Conservation (phyloP, 257 asterid genomes). For the Hygrophila difformis region DNA sequence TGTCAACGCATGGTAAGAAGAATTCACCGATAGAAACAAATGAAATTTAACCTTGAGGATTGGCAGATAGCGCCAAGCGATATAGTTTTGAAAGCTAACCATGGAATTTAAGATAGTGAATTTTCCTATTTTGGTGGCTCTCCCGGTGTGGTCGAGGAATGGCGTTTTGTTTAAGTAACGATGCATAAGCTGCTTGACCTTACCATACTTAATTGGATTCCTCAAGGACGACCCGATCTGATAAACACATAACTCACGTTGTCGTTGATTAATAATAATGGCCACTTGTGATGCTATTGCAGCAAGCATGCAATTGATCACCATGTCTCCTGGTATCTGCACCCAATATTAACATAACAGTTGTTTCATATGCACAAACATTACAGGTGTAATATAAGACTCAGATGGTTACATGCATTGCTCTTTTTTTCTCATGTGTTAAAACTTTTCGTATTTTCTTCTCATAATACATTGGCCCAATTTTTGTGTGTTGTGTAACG, state of each 20-base stretch:
- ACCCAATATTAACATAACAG: not conserved
- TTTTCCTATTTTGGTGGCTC: conserved; percentile 17
- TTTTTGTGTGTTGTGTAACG: too few relatives aligned
- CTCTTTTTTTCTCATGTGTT: too few relatives aligned
- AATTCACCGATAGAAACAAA: not conserved
- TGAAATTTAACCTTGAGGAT: conserved; percentile 28
- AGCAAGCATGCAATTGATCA: conserved; percentile 44
- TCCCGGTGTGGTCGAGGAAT: conserved; percentile 25
- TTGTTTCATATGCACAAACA: too few relatives aligned
- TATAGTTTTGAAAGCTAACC: conserved; percentile 39
- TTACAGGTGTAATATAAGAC: too few relatives aligned
- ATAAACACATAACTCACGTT: conserved; percentile 20
- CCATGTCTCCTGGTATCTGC: conserved; percentile 73
- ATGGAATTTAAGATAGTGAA: conserved; percentile 23
- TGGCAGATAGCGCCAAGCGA: conserved; percentile 35
- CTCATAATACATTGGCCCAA: too few relatives aligned
- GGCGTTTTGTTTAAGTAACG: conserved; percentile 34
- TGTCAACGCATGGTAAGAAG: too few relatives aligned
- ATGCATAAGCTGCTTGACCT: conserved; percentile 12
- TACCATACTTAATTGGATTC: conserved; percentile 30
- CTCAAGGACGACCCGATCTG: conserved; percentile 43
- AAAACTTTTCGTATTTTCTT: too few relatives aligned
- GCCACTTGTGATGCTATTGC: conserved; percentile 21
- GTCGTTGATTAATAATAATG: too few relatives aligned
- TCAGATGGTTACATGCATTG: too few relatives aligned